Base-by-base conservation (phyloP, 2,329 filamentous ascomycete species). In the Aspergillus nomiae region DNA sequence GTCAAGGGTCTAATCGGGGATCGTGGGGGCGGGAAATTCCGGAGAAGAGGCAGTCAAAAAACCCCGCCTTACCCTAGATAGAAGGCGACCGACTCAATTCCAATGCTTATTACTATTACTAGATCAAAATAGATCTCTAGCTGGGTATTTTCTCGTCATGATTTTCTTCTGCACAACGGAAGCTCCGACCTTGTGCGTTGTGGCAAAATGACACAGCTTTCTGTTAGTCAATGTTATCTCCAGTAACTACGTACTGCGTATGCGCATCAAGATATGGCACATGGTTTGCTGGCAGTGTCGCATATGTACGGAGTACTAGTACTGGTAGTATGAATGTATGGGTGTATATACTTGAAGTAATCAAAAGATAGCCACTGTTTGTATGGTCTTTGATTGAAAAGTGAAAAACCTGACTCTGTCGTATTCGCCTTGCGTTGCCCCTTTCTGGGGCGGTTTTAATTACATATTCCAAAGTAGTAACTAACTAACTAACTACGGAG, bases 1-100 rank as follows among this genome's bases (percentile, higher is more conserved):
- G 11, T 12, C 36, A 41, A 38, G n/a, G n/a, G 36, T 36, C 32
- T 10, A 60, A 36, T 48, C 14, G 16, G 54, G 43, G 36, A 58
- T 58, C 59, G 53, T 46, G 61, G 61, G 57, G 58, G 61, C 61
- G 61, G 61, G 59, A 60, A 51, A 36, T 56, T 59, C 54, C 61
- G 61, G 61, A 60, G 59, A 59, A 26, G 38, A 24, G 46, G 19
- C 36, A 11, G 32, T 26, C 51, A 32, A 51, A 32, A 28, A 28
- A 28, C 51, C 11, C 51, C 32, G 51, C 32, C 32, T 24, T 36
- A 55, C 32, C 21, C 8, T 19, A 53, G 32, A 34, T 36, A 16
- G 34, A 36, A 36, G 34, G 34, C 34, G 34, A 36, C 34, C 34
- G 34, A 36, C 34, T 36, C 12, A 10, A 54, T 30, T 19, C 6